phyloP scores from a whole-genome alignment of 1,139 yeast genomes.

The Lodderomyces jiufengensis region DNA sequence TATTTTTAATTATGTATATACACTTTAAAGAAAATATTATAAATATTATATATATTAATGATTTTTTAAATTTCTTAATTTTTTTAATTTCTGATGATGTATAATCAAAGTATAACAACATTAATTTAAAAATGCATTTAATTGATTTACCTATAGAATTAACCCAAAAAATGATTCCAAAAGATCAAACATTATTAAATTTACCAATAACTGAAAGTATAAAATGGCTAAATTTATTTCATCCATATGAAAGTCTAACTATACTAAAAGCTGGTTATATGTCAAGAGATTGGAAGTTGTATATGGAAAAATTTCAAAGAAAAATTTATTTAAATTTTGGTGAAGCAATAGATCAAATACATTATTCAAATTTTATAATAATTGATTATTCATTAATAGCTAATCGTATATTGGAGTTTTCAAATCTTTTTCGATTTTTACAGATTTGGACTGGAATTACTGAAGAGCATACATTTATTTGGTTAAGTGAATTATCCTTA shows the following conservation, averaged over 20 bases:
- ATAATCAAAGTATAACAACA: no score
- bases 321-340: conserved; percentile 1
- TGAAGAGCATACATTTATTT: not conserved
- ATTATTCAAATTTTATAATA: not conserved
- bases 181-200: not conserved
- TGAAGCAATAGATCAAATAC: not conserved
- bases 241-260: no score
- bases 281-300: conserved; percentile 1
- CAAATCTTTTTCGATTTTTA: not conserved
- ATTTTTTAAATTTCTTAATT: no score
- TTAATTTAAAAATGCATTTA: no score
- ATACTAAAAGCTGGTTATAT: no score
- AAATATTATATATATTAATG: no score
- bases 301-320: conserved; percentile 2
- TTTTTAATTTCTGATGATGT: no score
- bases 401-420: not conserved
- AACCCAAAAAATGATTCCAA: not conserved
- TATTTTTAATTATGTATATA: no score
- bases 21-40: no score
- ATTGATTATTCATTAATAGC: not conserved
- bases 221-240: conserved; percentile 1
- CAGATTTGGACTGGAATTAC: conserved; percentile 1
- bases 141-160: conserved; percentile 1
- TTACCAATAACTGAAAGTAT: not conserved
- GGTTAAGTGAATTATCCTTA: not conserved